phyloP scores from a whole-genome alignment of 352 stramenopile species.

The Thalassiosira exigua region DNA sequence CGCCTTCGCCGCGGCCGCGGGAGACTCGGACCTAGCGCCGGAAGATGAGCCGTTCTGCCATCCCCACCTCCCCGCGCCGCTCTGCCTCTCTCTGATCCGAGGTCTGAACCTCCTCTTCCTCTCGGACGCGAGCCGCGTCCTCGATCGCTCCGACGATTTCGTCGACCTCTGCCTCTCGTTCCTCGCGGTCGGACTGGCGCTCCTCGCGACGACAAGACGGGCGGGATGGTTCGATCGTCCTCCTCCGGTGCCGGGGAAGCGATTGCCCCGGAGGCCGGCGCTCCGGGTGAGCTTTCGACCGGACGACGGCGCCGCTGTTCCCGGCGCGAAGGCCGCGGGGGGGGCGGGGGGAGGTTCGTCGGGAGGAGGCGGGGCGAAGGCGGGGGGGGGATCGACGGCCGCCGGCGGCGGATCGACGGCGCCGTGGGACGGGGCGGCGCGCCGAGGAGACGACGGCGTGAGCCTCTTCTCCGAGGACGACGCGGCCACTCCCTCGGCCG shows the following conservation, averaged over 20 bases:
- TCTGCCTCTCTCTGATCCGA: constrained; percentile 36
- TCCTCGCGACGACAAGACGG: constrained; percentile 38
- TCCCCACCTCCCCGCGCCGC: constrained; percentile 9
- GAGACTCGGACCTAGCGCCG: constrained; percentile 16
- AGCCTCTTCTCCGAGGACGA: constrained; percentile 51
- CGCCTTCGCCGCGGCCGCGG: neutral
- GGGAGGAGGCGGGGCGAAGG: neutral
- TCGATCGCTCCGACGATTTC: too few species aligned
- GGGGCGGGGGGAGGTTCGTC: neutral
- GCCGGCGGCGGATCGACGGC: neutral
- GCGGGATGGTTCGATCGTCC: constrained; percentile 62
- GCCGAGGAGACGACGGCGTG: constrained; percentile 17
- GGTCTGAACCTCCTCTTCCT: constrained; percentile 44
- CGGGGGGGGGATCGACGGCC: too few species aligned
- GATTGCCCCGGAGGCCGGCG: constrained; percentile 65
- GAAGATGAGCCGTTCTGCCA: constrained; percentile 29
- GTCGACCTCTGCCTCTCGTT: constrained; percentile 38
- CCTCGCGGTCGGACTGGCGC: constrained; percentile 12
- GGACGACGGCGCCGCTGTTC: constrained; percentile 57
- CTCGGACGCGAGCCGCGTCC: constrained; percentile 36
- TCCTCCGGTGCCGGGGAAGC: constrained; percentile 73
- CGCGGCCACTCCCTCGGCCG: neutral
- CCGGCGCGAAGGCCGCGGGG: constrained; percentile 5
- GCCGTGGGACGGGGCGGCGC: neutral
- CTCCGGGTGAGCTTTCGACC: constrained; percentile 83